Percentiles rank a stretch among this genome's conserved stretches.
Conservation (phyloP, 495 filamentous ascomycete genomes). For the Daldinia vernicosa region DNA sequence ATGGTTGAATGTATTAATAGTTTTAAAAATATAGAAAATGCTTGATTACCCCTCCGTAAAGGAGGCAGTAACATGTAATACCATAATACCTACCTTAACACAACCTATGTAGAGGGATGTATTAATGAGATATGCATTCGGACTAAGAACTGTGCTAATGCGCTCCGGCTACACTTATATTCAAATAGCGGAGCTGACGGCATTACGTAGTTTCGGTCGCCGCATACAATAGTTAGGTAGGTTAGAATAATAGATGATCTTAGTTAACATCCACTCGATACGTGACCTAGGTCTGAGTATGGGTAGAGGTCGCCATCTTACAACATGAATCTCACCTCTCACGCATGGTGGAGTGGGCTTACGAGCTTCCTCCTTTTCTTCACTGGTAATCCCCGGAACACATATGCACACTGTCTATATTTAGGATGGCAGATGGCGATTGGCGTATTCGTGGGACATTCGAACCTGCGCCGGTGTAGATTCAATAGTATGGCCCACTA, state of each 20-base stretch:
- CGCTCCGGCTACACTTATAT: not conserved
- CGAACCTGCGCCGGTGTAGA: not conserved
- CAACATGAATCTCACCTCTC: conserved; percentile 22
- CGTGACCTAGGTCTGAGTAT: not conserved
- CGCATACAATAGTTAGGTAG: not conserved
- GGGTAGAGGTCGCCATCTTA: conserved; percentile 24
- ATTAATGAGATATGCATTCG: not conserved
- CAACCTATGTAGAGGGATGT: too few relatives aligned
- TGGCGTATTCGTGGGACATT: not conserved
- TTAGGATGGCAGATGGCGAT: not conserved
- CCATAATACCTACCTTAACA: not conserved
- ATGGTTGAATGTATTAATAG: not conserved
- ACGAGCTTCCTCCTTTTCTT: conserved; percentile 12
- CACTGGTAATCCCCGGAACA: not conserved
- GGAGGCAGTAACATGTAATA: not conserved
- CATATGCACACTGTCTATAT: conserved; percentile 1
- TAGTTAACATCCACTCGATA: not conserved
- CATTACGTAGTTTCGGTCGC: not conserved
- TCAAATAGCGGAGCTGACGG: not conserved
- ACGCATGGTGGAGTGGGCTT: not conserved
- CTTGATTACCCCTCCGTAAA: not conserved
- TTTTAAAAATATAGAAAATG: not conserved
- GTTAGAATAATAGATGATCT: not conserved
- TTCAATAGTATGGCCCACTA: not conserved
- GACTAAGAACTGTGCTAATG: not conserved